phyloP scores from a whole-genome alignment of 352 stramenopile species.

The Globisporangium viniferum region DNA sequence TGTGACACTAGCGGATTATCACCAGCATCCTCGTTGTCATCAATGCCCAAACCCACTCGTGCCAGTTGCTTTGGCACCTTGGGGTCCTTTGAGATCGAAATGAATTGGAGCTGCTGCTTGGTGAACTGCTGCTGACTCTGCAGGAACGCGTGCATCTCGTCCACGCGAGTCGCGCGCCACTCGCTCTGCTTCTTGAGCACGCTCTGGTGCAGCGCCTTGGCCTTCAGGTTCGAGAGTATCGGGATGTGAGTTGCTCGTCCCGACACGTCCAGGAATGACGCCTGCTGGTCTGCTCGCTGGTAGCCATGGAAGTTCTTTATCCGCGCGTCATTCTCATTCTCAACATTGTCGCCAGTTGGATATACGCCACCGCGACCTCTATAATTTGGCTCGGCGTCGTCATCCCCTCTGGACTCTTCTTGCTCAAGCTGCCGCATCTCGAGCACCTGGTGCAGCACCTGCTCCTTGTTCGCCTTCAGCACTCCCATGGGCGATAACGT shows the following conservation, averaged over 20 bases:
- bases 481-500: slow-evolving; percentile 10
- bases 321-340: not conserved
- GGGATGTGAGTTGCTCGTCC: slow-evolving; percentile 27
- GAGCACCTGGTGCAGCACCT: slow-evolving; percentile 10
- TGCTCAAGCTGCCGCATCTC: not conserved
- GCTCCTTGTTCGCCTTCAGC: slow-evolving; percentile 2
- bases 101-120: slow-evolving; percentile 15
- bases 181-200: slow-evolving; percentile 21
- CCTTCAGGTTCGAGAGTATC: slow-evolving; percentile 15
- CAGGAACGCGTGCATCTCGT: slow-evolving; percentile 26
- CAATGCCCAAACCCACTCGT: slow-evolving; percentile 7
- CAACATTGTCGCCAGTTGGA: not conserved
- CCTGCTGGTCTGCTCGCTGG: slow-evolving; percentile 8
- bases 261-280: slow-evolving; percentile 25
- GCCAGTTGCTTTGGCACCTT: not conserved
- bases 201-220: slow-evolving; percentile 17
- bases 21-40: not conserved
- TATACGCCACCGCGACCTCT: not conserved
- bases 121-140: slow-evolving; percentile 29
- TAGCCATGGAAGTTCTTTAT: slow-evolving; percentile 24
- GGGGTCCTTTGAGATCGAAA: not conserved
- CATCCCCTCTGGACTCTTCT: not conserved
- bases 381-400: slow-evolving; percentile 8
- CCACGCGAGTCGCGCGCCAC: slow-evolving; percentile 10
- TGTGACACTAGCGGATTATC: not conserved